These are phyloP conservation scores for Phaseolus lunatus DNA, from an alignment of 306 rosid species.

Conservation along the genomic window DNA sequence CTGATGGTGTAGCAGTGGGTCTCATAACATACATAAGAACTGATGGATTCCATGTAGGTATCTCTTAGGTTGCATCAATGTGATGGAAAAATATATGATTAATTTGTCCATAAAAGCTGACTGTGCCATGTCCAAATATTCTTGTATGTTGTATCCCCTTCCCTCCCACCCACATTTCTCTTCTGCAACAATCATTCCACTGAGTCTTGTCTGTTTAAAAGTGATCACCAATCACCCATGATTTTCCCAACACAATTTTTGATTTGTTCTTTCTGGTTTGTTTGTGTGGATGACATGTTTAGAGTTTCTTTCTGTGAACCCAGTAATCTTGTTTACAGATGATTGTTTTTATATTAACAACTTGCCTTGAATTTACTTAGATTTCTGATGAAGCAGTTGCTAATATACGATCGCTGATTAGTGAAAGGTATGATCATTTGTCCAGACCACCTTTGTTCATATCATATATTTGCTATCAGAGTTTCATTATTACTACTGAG, in stretches of 20 bases:
- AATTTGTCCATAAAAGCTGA: conserved; percentile 6
- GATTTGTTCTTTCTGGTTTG: conserved; percentile 8
- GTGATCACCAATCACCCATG: conserved; percentile 3
- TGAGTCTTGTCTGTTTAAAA: conserved; percentile 35
- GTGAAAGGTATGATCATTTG: conserved; percentile 67
- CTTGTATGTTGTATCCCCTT: not conserved
- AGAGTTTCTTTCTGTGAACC: conserved; percentile 26
- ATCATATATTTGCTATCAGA: conserved; percentile 27
- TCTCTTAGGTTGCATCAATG: conserved; percentile 57
- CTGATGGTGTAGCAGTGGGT: conserved; percentile 79
- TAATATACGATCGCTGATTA: conserved; percentile 70
- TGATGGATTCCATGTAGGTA: conserved; percentile 93
- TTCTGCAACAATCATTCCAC: conserved; percentile 8
- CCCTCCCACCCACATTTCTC: not conserved
- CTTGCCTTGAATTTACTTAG: conserved; percentile 52
- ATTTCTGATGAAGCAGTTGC: conserved; percentile 89
- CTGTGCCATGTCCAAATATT: not conserved
- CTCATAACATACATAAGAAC: conserved; percentile 89
- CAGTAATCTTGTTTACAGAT: conserved; percentile 34
- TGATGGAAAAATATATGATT: conserved; percentile 34
- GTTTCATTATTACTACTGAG: conserved; percentile 22
- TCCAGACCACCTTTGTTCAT: conserved; percentile 27
- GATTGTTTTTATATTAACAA: conserved; percentile 38
- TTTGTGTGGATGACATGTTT: conserved; percentile 30
- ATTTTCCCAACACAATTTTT: conserved; percentile 20